Conservation (phyloP, 805 yeast genomes). For the Candida berthetii region DNA sequence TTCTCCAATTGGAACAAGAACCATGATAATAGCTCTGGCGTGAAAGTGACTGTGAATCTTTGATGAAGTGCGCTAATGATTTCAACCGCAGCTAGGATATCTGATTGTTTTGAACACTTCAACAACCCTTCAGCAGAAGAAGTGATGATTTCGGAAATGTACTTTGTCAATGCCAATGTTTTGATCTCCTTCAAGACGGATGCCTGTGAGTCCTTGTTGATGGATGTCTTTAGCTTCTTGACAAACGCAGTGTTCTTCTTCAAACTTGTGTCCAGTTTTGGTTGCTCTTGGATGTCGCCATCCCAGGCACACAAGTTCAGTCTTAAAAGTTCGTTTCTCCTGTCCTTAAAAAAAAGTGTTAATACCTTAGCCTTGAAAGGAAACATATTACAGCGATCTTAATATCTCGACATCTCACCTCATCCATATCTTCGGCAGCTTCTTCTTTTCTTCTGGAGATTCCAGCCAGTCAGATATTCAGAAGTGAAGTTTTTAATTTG, state of each 20-base stretch:
- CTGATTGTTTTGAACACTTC: conserved; percentile 46
- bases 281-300: conserved; percentile 8
- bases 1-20: conserved; percentile 34
- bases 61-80: conserved; percentile 72
- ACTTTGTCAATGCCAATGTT: conserved; percentile 63
- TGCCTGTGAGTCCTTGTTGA: conserved; percentile 44
- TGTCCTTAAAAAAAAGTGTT: background rate
- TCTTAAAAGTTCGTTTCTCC: conserved; percentile 5
- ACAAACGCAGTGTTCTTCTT: conserved; percentile 81
- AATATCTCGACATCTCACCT: conserved; percentile 41
- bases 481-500: too few relatives aligned
- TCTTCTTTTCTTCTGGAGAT: conserved; percentile 53
- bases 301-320: conserved; percentile 16
- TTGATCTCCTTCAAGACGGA: conserved; percentile 54
- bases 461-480: too few relatives aligned
- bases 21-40: conserved; percentile 39
- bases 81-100: conserved; percentile 58
- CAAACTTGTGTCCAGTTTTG: conserved; percentile 58
- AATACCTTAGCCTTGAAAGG: too few relatives aligned
- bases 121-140: conserved; percentile 58
- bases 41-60: conserved; percentile 51
- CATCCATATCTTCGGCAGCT: conserved; percentile 56
- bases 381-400: conserved; percentile 5
- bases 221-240: conserved; percentile 53
- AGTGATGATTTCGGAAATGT: conserved; percentile 60